Evolutionary conservation across 2,329 filamentous ascomycete species (phyloP), one percentile per base, ranked within the genome.

Genomic region (Aurifilum marmelostoma): DNA sequence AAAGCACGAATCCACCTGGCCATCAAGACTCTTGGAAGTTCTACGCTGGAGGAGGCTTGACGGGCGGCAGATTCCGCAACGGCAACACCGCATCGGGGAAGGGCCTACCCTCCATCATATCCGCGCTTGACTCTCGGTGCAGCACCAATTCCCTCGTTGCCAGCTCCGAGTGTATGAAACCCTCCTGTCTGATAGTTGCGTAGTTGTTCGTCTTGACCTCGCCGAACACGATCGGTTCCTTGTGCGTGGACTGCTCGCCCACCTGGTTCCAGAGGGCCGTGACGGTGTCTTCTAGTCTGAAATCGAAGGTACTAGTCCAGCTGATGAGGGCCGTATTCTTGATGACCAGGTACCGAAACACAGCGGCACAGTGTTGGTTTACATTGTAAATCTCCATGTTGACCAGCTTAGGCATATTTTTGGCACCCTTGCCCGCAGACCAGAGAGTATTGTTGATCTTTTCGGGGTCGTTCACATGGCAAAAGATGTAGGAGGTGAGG

Each of bases 321-420:
- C 58, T 60, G 18, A 73, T 61, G 12, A 69, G 24, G 32, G 69
- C 69, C 32, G 47, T 63, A 16, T 63, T 52, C 62, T 63, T 47
- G 29, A 59, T 68, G 11, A 72, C 71, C 39, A 70, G 63, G 68
- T 76, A 77, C 56, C 74, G 73, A 73, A 77, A 77, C 32, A 74
- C 71, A 52, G 72, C 75, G 27, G 71, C 75, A 56, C 72, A 56
- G 67, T 68, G 27, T 66, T 63, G 54, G 72, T 73, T 74, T n/a
- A 72, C 74, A 66, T 74, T 75, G 64, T 74, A 77, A 2, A 77
- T 61, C 69, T 76, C 75, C 70, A 77, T 70, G 27, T 74, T 59
- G 29, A 71, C 68, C 56, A 77, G 65, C 37, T 61, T 63, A 3
- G 75, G 75, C 75, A 77, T 77, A 52, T 72, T 70, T 62, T 68